Evolutionary conservation across 192 early-diverging fungal genomes (phyloP), one percentile per base, ranked within the genome.

Genomic region (Ambispora gerdemannii): DNA sequence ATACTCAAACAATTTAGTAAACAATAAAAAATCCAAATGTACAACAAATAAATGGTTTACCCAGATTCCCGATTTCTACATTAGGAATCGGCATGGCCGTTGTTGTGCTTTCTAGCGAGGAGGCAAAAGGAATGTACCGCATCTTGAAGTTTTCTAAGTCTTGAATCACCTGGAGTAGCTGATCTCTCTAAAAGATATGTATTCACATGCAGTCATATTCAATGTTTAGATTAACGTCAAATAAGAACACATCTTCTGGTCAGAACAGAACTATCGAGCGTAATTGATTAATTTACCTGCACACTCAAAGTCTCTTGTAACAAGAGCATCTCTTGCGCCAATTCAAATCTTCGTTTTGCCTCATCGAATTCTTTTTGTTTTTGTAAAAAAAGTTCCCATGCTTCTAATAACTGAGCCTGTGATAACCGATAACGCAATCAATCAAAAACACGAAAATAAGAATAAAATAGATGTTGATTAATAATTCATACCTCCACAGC

Each of bases 31-130:
- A n/a, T n/a, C n/a, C n/a, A n/a, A n/a, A n/a, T n/a, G n/a, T n/a
- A n/a, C n/a, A n/a, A n/a, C n/a, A n/a, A n/a, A n/a, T n/a, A n/a
- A 15, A 43, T 43, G 6, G 11, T 6, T 47, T 22, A 65, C 63
- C 63, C 35, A 69, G 30, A 32, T 69, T 33, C 36, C 67, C 67
- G 7, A 34, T 69, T 27, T 50, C n/a, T 24, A 35, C 22, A 56
- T 69, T 38, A 28, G 52, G 2, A 33, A 69, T 55, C 34, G 67
- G 67, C 67, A 69, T 69, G 15, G 67, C 50, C 1, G 34, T 38
- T 27, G 52, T 69, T 17, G 67, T 69, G 19, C 22, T 56, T 69
- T 50, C 31, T 30, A 69, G 38, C 33, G 67, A 53, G 2, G 67
- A 56, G 6, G 51, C 67, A 24, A 69, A 69, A 50, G 52, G 11